Conservation (phyloP, 1,284 basidiomycete species). For the Coniferiporia sulphurascens region DNA sequence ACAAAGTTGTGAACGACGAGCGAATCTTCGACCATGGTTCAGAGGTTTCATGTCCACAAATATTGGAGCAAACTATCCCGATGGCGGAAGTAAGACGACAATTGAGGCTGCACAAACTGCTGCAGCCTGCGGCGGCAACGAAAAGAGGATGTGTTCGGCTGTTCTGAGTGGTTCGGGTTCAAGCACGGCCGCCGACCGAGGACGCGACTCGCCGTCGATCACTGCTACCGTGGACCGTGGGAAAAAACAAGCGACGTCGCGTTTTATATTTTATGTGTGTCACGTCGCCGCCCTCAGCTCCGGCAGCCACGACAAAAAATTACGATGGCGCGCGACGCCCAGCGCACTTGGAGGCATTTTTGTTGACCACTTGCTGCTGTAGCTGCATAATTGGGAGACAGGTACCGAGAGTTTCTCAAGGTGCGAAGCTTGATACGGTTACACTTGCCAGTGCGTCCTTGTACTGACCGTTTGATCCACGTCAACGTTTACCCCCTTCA, state of each 20-base stretch:
- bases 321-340: constrained; percentile 1
- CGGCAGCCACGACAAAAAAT: not conserved
- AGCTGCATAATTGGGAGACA: not conserved
- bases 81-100: too few species aligned
- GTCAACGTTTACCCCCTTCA: not conserved
- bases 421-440: not conserved
- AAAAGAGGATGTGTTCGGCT: too few species aligned
- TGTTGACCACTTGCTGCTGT: not conserved
- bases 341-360: not conserved
- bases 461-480: not conserved
- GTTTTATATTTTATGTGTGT: not conserved
- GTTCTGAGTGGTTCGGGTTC: too few species aligned
- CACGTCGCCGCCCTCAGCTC: not conserved
- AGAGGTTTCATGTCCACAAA: constrained; percentile 4
- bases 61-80: not conserved
- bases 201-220: not conserved
- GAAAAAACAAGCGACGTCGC: not conserved
- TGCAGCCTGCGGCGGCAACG: too few species aligned
- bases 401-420: not conserved
- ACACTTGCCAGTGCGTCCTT: not conserved
- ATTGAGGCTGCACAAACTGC: too few species aligned
- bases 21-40: constrained; percentile 1
- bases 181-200: not conserved
- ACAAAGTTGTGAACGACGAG: constrained; percentile 10
- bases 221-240: not conserved